These are phyloP conservation scores for Penicillium ochrochloron DNA, from an alignment of 495 filamentous ascomycete genomes.

Conservation along the genomic window DNA sequence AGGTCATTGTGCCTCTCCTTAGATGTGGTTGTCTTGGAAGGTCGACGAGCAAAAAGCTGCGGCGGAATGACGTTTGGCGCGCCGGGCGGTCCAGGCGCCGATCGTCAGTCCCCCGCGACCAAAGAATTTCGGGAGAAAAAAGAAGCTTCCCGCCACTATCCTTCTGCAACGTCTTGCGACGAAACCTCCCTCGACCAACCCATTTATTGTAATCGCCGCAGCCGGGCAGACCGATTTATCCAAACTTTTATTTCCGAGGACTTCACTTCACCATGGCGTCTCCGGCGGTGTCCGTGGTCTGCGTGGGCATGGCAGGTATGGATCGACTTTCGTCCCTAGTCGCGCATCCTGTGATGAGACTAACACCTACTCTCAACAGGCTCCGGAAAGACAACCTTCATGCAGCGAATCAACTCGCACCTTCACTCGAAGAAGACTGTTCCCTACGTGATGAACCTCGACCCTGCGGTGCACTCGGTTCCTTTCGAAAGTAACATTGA, in stretches of 20 bases:
- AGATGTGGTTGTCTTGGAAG: constrained; percentile 3
- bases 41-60: constrained; percentile 24
- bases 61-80: constrained; percentile 44
- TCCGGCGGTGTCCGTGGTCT: constrained; percentile 78
- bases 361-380: constrained; percentile 48
- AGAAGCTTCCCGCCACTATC: constrained; percentile 26
- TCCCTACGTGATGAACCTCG: constrained; percentile 96
- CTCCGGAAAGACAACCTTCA: constrained; percentile 97
- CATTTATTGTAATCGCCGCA: neutral
- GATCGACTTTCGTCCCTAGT: constrained; percentile 9
- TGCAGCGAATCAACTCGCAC: constrained; percentile 94
- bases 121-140: constrained; percentile 39
- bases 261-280: constrained; percentile 43
- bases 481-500: constrained; percentile 99
- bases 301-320: constrained; percentile 92
- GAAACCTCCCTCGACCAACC: neutral
- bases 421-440: constrained; percentile 74
- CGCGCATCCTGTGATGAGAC: constrained; percentile 3
- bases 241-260: no score
- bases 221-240: neutral
- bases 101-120: constrained; percentile 40
- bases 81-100: constrained; percentile 39
- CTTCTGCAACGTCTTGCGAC: neutral
- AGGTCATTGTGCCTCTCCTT: constrained; percentile 44
- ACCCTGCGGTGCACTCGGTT: constrained; percentile 91